Evolutionary conservation across 345 rosid genomes (phyloP).

Genomic region (Cardamine occulta): DNA sequence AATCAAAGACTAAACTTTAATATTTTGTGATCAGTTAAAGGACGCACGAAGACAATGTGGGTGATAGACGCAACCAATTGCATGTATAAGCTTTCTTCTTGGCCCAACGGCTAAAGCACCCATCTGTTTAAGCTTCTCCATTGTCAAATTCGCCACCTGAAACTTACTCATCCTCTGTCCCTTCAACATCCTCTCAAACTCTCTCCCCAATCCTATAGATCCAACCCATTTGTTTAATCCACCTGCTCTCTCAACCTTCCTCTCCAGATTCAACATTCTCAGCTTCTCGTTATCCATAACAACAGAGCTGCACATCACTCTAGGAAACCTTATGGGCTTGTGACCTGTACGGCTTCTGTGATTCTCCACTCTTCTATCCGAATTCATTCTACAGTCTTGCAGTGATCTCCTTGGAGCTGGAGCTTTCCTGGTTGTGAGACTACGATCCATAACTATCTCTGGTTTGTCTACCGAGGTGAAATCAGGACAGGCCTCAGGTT

Average conservation of each 20-base stretch:
- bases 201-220: slow-evolving; percentile 71
- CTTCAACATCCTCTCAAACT: slow-evolving; percentile 71
- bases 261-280: slow-evolving; percentile 72
- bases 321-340: slow-evolving; percentile 42
- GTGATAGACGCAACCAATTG: slow-evolving; percentile 80
- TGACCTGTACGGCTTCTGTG: slow-evolving; percentile 8
- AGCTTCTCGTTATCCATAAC: slow-evolving; percentile 56
- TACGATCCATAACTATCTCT: slow-evolving; percentile 32
- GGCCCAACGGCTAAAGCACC: slow-evolving; percentile 94
- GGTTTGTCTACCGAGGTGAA: slow-evolving; percentile 45
- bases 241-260: slow-evolving; percentile 74
- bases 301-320: slow-evolving; percentile 45
- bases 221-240: slow-evolving; percentile 79
- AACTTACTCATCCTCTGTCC: slow-evolving; percentile 62
- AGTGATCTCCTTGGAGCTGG: slow-evolving; percentile 32
- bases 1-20: neutral
- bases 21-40: slow-evolving; percentile 4
- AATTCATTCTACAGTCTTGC: slow-evolving; percentile 15
- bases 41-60: slow-evolving; percentile 55
- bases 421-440: slow-evolving; percentile 33
- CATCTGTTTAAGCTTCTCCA: slow-evolving; percentile 97
- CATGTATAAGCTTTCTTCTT: slow-evolving; percentile 92
- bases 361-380: slow-evolving; percentile 9
- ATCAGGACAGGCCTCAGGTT: slow-evolving; percentile 36
- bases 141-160: slow-evolving; percentile 78